Conservation (phyloP, 202 grass and related monocot species). For the Alloteropsis angusta region DNA sequence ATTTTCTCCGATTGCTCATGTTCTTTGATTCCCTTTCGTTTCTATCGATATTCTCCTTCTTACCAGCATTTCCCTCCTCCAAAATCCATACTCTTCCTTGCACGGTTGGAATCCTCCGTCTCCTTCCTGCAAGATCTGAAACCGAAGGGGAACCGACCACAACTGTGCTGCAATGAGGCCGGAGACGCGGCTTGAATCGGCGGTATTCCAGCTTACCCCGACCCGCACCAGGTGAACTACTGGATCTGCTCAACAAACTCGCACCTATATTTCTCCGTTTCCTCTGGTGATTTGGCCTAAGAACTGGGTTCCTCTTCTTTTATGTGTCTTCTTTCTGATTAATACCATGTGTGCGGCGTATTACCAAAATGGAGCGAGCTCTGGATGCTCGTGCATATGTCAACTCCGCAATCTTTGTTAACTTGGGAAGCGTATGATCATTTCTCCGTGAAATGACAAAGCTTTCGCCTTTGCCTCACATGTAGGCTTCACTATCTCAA, state of each 20-base stretch:
- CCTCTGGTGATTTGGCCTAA: background rate
- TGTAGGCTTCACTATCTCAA: background rate
- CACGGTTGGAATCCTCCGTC: background rate
- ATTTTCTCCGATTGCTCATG: background rate
- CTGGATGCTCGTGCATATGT: background rate
- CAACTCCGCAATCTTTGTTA: background rate
- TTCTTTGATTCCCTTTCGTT: background rate
- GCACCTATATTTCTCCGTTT: background rate
- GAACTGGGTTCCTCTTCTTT: background rate
- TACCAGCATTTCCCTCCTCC: constrained; percentile 18
- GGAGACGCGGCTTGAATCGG: constrained; percentile 70
- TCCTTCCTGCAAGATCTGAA: constrained; percentile 31
- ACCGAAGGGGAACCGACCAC: background rate
- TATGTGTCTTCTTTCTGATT: background rate
- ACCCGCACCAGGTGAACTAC: constrained; percentile 79
- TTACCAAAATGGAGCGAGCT: background rate
- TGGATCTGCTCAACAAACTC: constrained; percentile 25
- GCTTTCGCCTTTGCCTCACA: background rate
- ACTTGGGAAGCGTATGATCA: background rate
- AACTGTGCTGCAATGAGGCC: constrained; percentile 49
- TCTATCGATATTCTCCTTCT: background rate
- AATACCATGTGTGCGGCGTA: background rate
- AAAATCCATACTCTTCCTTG: background rate
- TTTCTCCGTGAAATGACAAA: background rate
- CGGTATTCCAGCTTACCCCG: constrained; percentile 91